phyloP scores from a whole-genome alignment of 148 eudicot genomes.

The Rhododendron williamsianum region DNA sequence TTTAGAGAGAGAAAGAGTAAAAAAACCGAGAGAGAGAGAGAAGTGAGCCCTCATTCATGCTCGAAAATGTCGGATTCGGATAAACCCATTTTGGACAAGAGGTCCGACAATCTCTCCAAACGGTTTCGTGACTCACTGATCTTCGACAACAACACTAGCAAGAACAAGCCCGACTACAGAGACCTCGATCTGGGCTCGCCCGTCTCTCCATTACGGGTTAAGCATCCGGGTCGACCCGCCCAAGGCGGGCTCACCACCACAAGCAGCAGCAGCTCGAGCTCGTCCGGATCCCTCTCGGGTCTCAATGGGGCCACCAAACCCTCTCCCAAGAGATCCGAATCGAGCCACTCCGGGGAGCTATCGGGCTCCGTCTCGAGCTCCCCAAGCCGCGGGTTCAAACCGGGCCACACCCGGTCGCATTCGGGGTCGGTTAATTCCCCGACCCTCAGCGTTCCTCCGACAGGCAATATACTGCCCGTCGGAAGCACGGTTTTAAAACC shows the following conservation, averaged over 20 bases:
- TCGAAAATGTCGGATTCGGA: slow-evolving; percentile 39
- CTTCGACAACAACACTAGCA: not conserved
- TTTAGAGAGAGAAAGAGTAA: slow-evolving; percentile 1
- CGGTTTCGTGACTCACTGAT: slow-evolving; percentile 31
- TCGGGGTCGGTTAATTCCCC: slow-evolving; percentile 35
- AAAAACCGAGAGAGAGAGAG: not conserved
- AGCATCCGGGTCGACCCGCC: slow-evolving; percentile 16
- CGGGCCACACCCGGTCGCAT: slow-evolving; percentile 44
- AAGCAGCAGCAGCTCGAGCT: slow-evolving; percentile 55
- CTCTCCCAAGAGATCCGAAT: slow-evolving; percentile 24
- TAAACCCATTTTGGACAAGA: slow-evolving; percentile 34
- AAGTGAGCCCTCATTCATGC: not conserved
- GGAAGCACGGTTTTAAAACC: slow-evolving; percentile 41
- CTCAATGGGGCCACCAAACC: slow-evolving; percentile 26
- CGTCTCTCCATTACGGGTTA: slow-evolving; percentile 46
- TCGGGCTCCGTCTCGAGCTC: slow-evolving; percentile 39
- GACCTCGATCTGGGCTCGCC: slow-evolving; percentile 63
- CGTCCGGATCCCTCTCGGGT: slow-evolving; percentile 76
- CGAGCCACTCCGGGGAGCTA: slow-evolving; percentile 61
- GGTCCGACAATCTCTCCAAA: slow-evolving; percentile 30
- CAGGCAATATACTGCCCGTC: slow-evolving; percentile 75
- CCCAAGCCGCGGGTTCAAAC: slow-evolving; percentile 19
- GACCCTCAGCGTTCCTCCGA: slow-evolving; percentile 43
- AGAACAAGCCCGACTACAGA: slow-evolving; percentile 54
- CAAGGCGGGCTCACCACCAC: slow-evolving; percentile 24